A percentile compares a stretch with the other conserved stretches of the same genome.
phyloP scores from a whole-genome alignment of 1,284 basidiomycete genomes.

The Tausonia pullulans region DNA sequence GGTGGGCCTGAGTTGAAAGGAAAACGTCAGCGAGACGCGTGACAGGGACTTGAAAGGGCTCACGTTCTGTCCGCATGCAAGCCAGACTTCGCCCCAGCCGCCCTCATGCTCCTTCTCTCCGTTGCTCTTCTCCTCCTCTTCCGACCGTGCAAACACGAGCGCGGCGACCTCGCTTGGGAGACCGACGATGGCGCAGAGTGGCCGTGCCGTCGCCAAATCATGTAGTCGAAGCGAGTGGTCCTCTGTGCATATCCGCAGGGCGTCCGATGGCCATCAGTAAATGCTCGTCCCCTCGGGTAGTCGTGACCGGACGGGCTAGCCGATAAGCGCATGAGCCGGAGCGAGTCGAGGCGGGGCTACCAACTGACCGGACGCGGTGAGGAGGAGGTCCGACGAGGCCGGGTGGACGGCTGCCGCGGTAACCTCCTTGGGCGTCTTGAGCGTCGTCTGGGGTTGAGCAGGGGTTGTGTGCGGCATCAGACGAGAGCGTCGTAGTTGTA shows the following conservation, averaged over 20 bases:
- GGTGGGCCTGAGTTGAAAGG: background rate
- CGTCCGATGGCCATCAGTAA: too few species aligned
- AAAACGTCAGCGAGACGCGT: background rate
- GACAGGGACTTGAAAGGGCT: background rate
- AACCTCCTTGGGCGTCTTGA: conserved; percentile 2
- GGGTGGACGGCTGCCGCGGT: background rate
- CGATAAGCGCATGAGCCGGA: background rate
- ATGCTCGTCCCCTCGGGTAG: background rate
- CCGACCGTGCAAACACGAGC: conserved; percentile 4
- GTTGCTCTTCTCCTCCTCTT: background rate
- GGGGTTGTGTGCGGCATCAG: background rate
- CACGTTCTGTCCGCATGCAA: conserved; percentile 12
- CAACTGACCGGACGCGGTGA: conserved; percentile 10
- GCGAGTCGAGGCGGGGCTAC: background rate
- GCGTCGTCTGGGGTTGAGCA: background rate
- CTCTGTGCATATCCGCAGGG: background rate
- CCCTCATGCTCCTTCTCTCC: background rate
- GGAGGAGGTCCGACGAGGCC: background rate
- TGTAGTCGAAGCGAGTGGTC: conserved; percentile 8
- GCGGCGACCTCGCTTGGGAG: conserved; percentile 9
- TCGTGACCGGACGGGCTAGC: background rate
- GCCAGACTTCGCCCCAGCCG: conserved; percentile 10
- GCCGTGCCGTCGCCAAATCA: background rate
- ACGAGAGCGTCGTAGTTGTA: background rate
- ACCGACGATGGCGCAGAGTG: conserved; percentile 7